Evolutionary conservation across 441 rosid genomes (phyloP), one percentile per base, ranked within the genome.

Genomic region (Pelargonium citronellum): DNA sequence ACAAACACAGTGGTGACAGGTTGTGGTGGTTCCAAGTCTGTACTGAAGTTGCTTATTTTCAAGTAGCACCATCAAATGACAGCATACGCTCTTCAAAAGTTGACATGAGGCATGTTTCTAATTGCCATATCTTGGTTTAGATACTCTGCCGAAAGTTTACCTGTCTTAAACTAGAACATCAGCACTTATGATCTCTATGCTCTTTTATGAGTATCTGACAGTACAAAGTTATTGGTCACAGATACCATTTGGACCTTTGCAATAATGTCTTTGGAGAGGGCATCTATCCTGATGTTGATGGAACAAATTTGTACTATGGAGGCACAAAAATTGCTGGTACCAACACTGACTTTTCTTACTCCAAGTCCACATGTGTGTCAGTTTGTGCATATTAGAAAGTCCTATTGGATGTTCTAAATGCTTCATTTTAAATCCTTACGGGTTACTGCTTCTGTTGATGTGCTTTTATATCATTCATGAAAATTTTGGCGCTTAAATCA

Each of bases 21-120:
- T 77, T 89, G 74, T 94, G 99, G 97, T 94, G 99, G 99, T 91
- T 89, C 80, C 99, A 91, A 80, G 94, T 88, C 73, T 94, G 99
- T 79, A 90, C 94, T 58, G 96, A 94, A 86, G 91, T 94, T 75
- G 97, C 97, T 1, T 94, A 87, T 80, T 94, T 91, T 81, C 99
- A 91, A 77, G 97, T 91, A 78, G 99, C 99, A 17, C 97, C 99
- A 34, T 75, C 87, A 47, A 86, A 87, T 51, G 95, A 91, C 77
- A 91, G 95, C 71, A 69, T 94, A 71, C 97, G 99, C 73, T 94
- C 97, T 17, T 82, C 95, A 69, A 86, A 77, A 86, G 80, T 94
- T 72, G 89, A 94, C 76, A 79, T 92, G 71, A 79, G 87, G 99
- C 81, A 76, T 79, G 79, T 75, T 63, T 61, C 77, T 24, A 17